Percentiles rank a stretch among this genome's conserved stretches.
Evolutionary conservation across 2,329 filamentous ascomycete species (phyloP).

Genomic region (Metarhizium robertsii): DNA sequence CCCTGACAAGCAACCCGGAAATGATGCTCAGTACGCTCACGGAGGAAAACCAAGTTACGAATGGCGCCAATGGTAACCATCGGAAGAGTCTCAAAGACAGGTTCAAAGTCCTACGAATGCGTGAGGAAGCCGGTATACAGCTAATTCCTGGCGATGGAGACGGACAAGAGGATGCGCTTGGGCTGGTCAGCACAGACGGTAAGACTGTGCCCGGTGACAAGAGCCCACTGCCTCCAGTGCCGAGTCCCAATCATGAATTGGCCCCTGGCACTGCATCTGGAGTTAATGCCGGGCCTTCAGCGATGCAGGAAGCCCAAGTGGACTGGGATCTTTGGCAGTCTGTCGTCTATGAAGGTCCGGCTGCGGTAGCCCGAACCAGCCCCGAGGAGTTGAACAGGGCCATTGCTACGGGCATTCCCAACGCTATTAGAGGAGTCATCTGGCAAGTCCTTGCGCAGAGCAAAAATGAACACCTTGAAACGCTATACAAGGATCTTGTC

Average conservation of each 20-base stretch:
- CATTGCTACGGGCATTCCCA: constrained; percentile 88
- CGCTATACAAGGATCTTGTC: constrained; percentile 74
- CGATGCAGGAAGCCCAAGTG: constrained; percentile 64
- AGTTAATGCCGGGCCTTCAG: constrained; percentile 65
- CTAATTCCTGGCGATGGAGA: constrained; percentile 44
- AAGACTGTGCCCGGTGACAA: constrained; percentile 19
- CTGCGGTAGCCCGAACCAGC: constrained; percentile 78
- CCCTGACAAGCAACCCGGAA: constrained; percentile 71
- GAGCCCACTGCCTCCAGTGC: constrained; percentile 39
- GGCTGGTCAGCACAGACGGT: constrained; percentile 14
- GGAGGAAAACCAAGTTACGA: constrained; percentile 50
- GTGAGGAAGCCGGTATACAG: constrained; percentile 57
- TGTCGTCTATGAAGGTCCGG: constrained; percentile 87
- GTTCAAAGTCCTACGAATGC: constrained; percentile 68
- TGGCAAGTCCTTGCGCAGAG: constrained; percentile 97
- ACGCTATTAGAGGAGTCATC: constrained; percentile 92
- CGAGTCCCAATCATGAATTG: constrained; percentile 58
- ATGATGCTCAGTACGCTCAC: constrained; percentile 70
- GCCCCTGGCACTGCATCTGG: constrained; percentile 82
- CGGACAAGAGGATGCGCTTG: constrained; percentile 25
- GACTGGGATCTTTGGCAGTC: constrained; percentile 98
- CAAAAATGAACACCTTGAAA: constrained; percentile 84
- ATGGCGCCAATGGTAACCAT: constrained; percentile 36
- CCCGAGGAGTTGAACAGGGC: constrained; percentile 82
- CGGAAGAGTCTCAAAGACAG: constrained; percentile 62